phyloP scores from a whole-genome alignment of 495 filamentous ascomycete genomes.

The Neurospora pannonica region DNA sequence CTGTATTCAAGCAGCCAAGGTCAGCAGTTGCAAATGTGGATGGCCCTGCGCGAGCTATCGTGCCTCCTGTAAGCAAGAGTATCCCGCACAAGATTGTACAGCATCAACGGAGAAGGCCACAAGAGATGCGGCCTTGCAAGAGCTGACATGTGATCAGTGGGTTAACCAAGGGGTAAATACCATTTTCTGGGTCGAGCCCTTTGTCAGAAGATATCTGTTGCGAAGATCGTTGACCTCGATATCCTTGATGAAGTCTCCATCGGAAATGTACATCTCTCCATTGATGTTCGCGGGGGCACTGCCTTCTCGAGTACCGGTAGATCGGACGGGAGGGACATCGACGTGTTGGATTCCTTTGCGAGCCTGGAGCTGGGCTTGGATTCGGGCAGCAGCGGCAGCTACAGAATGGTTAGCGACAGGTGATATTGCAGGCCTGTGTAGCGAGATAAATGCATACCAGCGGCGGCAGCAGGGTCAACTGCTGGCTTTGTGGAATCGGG shows the following conservation, averaged over 20 bases:
- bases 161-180: conserved; percentile 73
- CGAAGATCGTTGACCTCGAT: conserved; percentile 97
- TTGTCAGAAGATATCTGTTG: conserved; percentile 95
- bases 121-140: conserved; percentile 25
- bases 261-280: conserved; percentile 83
- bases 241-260: conserved; percentile 95
- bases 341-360: conserved; percentile 92
- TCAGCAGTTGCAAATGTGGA: conserved; percentile 97
- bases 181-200: conserved; percentile 97
- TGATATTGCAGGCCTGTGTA: not conserved
- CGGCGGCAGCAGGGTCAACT: conserved; percentile 73
- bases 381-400: conserved; percentile 89
- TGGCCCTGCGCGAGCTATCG: conserved; percentile 57
- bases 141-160: conserved; percentile 71
- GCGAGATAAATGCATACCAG: conserved; percentile 45
- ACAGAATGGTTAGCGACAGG: conserved; percentile 14
- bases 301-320: conserved; percentile 15
- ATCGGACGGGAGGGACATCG: conserved; percentile 80
- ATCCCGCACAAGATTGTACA: conserved; percentile 44
- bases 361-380: conserved; percentile 85
- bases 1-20: conserved; percentile 86
- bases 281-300: conserved; percentile 45
- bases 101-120: conserved; percentile 20
- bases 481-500: conserved; percentile 26
- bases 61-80: conserved; percentile 78